phyloP scores from a whole-genome alignment of 2,329 filamentous ascomycete species.

The Colletotrichum sansevieriae region DNA sequence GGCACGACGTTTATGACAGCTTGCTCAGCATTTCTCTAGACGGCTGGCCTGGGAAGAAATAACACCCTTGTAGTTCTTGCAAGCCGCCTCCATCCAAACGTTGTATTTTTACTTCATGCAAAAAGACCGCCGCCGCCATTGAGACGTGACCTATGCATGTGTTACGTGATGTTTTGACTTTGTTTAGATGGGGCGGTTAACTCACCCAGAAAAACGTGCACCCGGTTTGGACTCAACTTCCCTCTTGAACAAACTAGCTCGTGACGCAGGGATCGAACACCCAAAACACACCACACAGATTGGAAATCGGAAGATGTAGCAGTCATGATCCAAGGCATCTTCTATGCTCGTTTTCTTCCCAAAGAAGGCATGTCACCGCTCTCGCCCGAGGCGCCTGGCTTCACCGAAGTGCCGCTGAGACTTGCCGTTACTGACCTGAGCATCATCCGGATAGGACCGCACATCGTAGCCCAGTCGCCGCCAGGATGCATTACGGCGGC shows the following conservation, averaged over 20 bases:
- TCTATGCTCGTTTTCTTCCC: conserved; percentile 77
- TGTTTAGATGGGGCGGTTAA: conserved; percentile 21
- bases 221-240: not conserved
- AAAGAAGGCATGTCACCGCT: conserved; percentile 65
- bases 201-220: conserved; percentile 14
- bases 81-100: not conserved
- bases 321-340: conserved; percentile 77
- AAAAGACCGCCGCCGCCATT: too few species aligned
- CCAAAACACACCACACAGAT: not conserved
- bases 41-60: not conserved
- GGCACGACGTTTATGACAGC: conserved; percentile 38
- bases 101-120: not conserved
- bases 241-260: conserved; percentile 1
- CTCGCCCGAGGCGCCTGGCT: not conserved
- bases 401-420: not conserved
- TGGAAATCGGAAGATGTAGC: conserved; percentile 33
- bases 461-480: conserved; percentile 73
- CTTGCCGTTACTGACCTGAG: conserved; percentile 37
- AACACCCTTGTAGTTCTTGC: not conserved
- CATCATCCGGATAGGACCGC: conserved; percentile 62
- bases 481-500: conserved; percentile 70
- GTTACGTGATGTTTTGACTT: not conserved
- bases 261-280: not conserved
- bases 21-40: conserved; percentile 11
- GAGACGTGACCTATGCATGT: not conserved